Evolutionary conservation across 306 rosid genomes (phyloP).

Genomic region (Datisca glomerata): DNA sequence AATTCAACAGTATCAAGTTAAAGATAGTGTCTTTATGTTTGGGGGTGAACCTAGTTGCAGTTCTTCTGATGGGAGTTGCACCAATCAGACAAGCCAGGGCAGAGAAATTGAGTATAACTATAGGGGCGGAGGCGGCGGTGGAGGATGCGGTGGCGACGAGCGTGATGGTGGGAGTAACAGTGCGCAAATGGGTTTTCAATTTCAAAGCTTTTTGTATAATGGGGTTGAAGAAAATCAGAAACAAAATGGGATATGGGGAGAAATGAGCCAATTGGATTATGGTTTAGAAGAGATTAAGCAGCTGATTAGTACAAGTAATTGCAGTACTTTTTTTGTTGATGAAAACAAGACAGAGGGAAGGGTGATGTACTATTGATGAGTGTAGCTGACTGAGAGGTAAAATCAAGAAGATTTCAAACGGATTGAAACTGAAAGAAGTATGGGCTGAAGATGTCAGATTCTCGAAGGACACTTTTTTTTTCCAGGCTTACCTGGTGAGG

Average conservation of each 20-base stretch:
- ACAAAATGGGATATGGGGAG: constrained; percentile 16
- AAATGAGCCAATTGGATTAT: constrained; percentile 30
- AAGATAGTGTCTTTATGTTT: constrained; percentile 25
- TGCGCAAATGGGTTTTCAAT: not conserved
- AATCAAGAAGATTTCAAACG: too few relatives aligned
- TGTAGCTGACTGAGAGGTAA: constrained; percentile 10
- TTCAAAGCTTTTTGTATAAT: not conserved
- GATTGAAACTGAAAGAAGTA: too few relatives aligned
- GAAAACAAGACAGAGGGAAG: constrained; percentile 30
- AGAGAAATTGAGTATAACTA: constrained; percentile 14
- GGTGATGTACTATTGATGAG: constrained; percentile 23
- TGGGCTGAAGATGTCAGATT: too few relatives aligned
- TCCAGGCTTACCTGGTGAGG: too few relatives aligned
- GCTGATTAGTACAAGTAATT: constrained; percentile 22
- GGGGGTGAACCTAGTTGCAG: constrained; percentile 53
- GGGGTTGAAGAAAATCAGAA: constrained; percentile 29
- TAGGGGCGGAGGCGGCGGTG: constrained; percentile 5
- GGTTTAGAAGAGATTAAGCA: constrained; percentile 42
- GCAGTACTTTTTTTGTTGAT: constrained; percentile 27
- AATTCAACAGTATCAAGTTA: too few relatives aligned
- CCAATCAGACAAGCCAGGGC: constrained; percentile 34
- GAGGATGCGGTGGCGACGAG: too few relatives aligned
- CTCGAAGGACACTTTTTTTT: too few relatives aligned
- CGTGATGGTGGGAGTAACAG: not conserved
- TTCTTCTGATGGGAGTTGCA: constrained; percentile 70